Evolutionary conservation across 2,329 filamentous ascomycete genomes (phyloP), one percentile per base, ranked within the genome.

Genomic region (Neofusicoccum parvum): DNA sequence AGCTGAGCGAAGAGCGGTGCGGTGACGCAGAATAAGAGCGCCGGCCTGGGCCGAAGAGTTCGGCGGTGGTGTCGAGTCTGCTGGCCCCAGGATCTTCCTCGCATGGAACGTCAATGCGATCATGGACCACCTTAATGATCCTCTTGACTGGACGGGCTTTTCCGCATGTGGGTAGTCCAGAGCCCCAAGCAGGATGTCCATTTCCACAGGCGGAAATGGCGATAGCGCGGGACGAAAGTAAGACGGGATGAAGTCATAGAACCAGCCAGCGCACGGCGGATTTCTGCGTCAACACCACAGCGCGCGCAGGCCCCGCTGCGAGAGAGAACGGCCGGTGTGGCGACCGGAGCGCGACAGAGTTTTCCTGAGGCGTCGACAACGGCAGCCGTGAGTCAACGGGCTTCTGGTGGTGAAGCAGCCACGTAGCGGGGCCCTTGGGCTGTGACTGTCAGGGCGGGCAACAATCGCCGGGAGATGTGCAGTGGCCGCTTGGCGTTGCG

Each of bases 401-500:
- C 23, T 3, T n/a, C 27, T n/a, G 27, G 56, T 48, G 53, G 53
- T 58, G 53, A 58, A 23, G 53, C 53, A 58, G 53, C 41, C 56
- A 60, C 56, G 56, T 60, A 60, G 56, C 43, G 12, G n/a, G 43
- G 48, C 14, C 23, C 23, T 50, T 50, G 23, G 48, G 11, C 48
- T 34, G 7, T 32, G 9, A 32, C 27, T 45, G 41, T 59, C 54
- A 60, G 56, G 56, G 56, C 56, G 45, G 56, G 56, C 56, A 60
- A 60, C 27, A 60, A 60, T 60, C 56, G 56, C 34, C 56, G 56
- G 56, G 56, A 60, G 56, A 60, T 60, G 56, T 60, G 56, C 56
- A 45, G 23, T 34, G 53, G 39, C 15, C 43, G 43, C 56, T 48
- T 48, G 56, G 56, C 56, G n/a, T 46, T 58, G 56, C 41, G 56